phyloP scores from a whole-genome alignment of 2,329 filamentous ascomycete genomes.

The Botrytis fabae region DNA sequence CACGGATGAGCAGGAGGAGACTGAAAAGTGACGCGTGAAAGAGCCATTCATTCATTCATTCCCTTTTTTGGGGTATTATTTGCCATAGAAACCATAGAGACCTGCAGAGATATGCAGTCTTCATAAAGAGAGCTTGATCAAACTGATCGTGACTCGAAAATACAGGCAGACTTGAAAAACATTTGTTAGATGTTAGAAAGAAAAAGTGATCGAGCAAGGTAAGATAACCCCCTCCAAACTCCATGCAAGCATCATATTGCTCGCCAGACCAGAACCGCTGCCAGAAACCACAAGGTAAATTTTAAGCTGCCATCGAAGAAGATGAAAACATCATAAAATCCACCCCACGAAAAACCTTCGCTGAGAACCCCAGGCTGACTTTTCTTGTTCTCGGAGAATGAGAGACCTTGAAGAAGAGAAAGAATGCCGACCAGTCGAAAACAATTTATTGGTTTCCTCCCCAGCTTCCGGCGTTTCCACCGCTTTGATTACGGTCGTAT shows the following conservation, averaged over 20 bases:
- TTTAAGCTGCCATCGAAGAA: conserved; percentile 30
- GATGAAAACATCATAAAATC: conserved; percentile 33
- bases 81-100: conserved; percentile 37
- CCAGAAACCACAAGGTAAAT: conserved; percentile 40
- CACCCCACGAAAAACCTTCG: conserved; percentile 41
- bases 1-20: conserved; percentile 61
- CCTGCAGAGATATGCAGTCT: conserved; percentile 34
- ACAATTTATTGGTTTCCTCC: conserved; percentile 17
- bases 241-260: conserved; percentile 40
- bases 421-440: conserved; percentile 1
- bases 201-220: conserved; percentile 37
- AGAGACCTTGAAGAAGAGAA: conserved; percentile 20
- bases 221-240: conserved; percentile 38
- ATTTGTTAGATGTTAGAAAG: conserved; percentile 27
- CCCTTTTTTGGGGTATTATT: conserved; percentile 32
- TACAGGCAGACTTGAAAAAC: conserved; percentile 33
- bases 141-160: conserved; percentile 38
- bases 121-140: conserved; percentile 37
- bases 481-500: conserved; percentile 7
- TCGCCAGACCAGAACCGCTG: conserved; percentile 38
- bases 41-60: conserved; percentile 32
- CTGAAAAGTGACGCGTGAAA: conserved; percentile 46
- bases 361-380: conserved; percentile 40
- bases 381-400: conserved; percentile 34
- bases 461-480: conserved; percentile 23